These are phyloP conservation scores for Xerocomus potaroensis DNA, from an alignment of 768 basidiomycete species.

Conservation along the genomic window DNA sequence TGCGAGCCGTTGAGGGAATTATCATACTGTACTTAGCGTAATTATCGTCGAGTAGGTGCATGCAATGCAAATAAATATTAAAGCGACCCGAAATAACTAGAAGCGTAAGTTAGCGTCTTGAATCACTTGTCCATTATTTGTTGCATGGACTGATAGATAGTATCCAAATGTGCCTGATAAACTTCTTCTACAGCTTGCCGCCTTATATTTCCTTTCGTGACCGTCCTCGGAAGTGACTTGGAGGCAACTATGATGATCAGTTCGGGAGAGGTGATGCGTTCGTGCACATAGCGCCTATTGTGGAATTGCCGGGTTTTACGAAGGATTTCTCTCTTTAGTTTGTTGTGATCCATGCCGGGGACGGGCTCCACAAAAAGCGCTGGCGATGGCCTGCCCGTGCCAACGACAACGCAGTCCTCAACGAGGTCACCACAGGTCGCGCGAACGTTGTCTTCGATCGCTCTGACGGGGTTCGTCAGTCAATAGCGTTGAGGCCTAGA, in stretches of 20 bases:
- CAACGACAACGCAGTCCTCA: constrained; percentile 73
- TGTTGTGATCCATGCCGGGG: constrained; percentile 47
- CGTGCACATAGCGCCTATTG: constrained; percentile 70
- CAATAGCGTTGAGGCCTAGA: not conserved
- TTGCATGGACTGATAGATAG: constrained; percentile 41
- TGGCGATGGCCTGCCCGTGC: constrained; percentile 70
- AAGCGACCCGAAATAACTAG: constrained; percentile 4
- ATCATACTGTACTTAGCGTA: constrained; percentile 17
- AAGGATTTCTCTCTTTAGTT: constrained; percentile 67
- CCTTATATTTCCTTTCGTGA: constrained; percentile 80
- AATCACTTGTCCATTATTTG: constrained; percentile 6
- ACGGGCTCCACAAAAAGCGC: constrained; percentile 70
- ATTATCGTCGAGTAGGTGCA: constrained; percentile 10
- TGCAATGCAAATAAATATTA: constrained; percentile 7
- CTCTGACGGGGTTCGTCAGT: constrained; percentile 32
- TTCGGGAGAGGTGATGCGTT: constrained; percentile 61
- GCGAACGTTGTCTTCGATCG: constrained; percentile 76
- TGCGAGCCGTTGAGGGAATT: constrained; percentile 5
- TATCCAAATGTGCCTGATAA: constrained; percentile 55
- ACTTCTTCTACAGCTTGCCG: constrained; percentile 70
- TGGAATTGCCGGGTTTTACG: constrained; percentile 73
- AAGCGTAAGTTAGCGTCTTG: constrained; percentile 17
- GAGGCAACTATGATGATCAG: constrained; percentile 65
- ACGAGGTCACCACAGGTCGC: constrained; percentile 61
- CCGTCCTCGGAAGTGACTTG: constrained; percentile 69